phyloP scores from a whole-genome alignment of 202 grass and related monocot genomes.

The Musa balbisiana region DNA sequence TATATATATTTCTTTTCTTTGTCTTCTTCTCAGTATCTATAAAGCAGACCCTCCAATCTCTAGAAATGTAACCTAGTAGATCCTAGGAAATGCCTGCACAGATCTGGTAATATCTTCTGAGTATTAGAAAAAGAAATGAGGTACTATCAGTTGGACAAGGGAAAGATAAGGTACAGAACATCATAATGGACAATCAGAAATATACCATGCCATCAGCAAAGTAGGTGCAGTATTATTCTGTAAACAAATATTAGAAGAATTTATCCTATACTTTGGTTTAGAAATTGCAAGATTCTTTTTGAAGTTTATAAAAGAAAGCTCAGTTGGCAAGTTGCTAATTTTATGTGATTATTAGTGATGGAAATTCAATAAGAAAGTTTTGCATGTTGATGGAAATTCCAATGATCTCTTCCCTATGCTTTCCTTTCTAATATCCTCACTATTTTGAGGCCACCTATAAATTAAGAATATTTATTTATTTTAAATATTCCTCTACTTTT shows the following conservation, averaged over 20 bases:
- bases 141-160: background rate
- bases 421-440: too few species aligned
- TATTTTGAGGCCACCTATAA: too few species aligned
- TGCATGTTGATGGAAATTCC: too few species aligned
- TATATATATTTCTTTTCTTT: background rate
- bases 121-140: background rate
- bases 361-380: too few species aligned
- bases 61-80: background rate
- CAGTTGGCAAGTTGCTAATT: background rate
- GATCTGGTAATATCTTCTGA: background rate
- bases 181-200: background rate
- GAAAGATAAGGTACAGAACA: background rate
- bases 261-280: background rate
- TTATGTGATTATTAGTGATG: background rate
- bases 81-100: background rate
- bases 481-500: too few species aligned
- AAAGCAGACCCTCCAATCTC: background rate
- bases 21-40: background rate
- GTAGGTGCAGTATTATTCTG: background rate
- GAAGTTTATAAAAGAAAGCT: too few species aligned
- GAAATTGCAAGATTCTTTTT: too few species aligned
- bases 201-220: background rate
- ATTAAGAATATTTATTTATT: too few species aligned
- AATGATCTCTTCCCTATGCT: too few species aligned
- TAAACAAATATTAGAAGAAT: background rate